Evolutionary conservation across 371 early-diverging fungal genomes (phyloP).

Genomic region (Neoconidiobolus thromboides): DNA sequence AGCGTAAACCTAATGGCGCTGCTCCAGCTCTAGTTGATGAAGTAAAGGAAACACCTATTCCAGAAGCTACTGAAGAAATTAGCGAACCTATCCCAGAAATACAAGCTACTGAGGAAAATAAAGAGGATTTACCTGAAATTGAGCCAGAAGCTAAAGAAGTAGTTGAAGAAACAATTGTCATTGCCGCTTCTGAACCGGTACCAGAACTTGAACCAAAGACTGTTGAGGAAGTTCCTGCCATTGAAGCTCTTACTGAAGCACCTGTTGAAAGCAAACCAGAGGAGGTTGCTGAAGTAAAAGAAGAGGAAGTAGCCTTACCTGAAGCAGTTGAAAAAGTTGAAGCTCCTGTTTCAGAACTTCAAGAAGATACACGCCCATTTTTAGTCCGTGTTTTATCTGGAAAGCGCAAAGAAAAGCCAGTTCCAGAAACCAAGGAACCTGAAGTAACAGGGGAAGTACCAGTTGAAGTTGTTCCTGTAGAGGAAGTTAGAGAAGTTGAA

Average conservation of each 20-base stretch:
- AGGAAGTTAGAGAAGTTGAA: neutral
- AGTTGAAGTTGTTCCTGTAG: conserved; percentile 1
- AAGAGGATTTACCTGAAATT: neutral
- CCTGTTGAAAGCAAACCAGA: neutral
- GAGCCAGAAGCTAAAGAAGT: neutral
- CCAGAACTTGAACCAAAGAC: neutral
- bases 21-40: too few species aligned
- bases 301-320: neutral
- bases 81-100: neutral
- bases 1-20: too few species aligned
- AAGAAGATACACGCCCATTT: conserved; percentile 1
- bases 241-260: neutral
- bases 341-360: neutral
- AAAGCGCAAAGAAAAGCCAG: neutral
- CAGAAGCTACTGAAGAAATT: neutral
- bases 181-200: neutral
- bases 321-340: conserved; percentile 1
- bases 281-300: conserved; percentile 1
- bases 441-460: neutral
- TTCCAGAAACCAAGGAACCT: neutral
- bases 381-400: neutral
- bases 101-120: neutral
- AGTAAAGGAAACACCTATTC: neutral
- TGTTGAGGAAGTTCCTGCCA: neutral
- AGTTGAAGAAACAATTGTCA: neutral